Percentiles rank a stretch among this genome's conserved stretches.
These are phyloP conservation scores for Endogone sp. DNA, from an alignment of 192 early-diverging fungal species.

Conservation along the genomic window DNA sequence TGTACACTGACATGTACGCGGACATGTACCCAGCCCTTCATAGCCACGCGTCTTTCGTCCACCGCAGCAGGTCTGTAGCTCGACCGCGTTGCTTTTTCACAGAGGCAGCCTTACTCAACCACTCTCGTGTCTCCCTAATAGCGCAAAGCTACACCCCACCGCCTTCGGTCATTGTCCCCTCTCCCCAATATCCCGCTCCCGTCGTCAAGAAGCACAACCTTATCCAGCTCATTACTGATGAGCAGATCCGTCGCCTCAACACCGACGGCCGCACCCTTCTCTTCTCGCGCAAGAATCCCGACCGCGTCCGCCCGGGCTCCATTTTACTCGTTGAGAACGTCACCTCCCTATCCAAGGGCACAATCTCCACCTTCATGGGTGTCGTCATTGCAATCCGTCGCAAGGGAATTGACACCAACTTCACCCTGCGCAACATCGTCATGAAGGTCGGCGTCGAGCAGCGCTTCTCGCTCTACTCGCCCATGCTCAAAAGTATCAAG, in stretches of 20 bases:
- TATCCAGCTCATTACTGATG: conserved; percentile 62
- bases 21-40: no score
- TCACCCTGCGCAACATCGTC: conserved; percentile 75
- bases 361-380: conserved; percentile 63
- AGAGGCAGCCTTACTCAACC: no score
- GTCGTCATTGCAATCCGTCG: conserved; percentile 70
- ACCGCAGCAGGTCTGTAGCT: no score
- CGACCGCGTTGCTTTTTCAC: no score
- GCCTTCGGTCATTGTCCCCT: conserved; percentile 1
- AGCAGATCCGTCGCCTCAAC: conserved; percentile 51
- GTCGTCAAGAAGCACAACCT: conserved; percentile 41
- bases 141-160: not conserved
- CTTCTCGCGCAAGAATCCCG: conserved; percentile 53
- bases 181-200: conserved; percentile 6
- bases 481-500: conserved; percentile 69
- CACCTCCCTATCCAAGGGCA: conserved; percentile 45
- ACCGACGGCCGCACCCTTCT: conserved; percentile 56
- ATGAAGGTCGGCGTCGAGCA: conserved; percentile 75
- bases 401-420: conserved; percentile 69
- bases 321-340: conserved; percentile 66
- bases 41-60: no score
- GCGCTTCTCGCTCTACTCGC: conserved; percentile 70
- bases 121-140: no score
- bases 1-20: no score
- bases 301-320: conserved; percentile 57